Evolutionary conservation across 257 asterid genomes (phyloP), one percentile per base, ranked within the genome.

Genomic region (Penstemon barbatus): DNA sequence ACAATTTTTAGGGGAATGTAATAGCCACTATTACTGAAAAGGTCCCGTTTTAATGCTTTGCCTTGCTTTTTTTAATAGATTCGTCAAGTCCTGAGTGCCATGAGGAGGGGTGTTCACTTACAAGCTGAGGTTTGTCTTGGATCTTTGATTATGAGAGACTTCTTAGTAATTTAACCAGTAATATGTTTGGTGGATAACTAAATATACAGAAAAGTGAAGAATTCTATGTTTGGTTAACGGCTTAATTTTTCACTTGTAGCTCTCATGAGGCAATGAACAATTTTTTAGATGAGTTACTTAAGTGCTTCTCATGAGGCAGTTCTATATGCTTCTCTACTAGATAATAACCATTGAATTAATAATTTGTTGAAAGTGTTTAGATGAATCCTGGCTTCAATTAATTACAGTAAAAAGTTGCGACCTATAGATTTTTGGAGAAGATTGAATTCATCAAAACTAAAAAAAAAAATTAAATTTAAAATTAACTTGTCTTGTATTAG

Each of bases 61-160:
- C 12, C 43, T 57, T 49, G 33, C 53, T 69, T 59, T 40, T 18
- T 65, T 63, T 45, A 62, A 74, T 80, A 84, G 89, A 74, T 79
- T 51, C 86, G 84, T 63, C 82, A 81, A 18, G 78, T 78, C 68
- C 70, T 79, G 75, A 72, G 65, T 71, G 83, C 89, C 8, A 69
- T 79, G 76, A 71, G 79, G 64, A 68, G 85, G 82, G 71, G 57
- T 3, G 79, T 72, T 72, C 59, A 68, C 73, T 57, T 71, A 66
- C 75, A 46, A 61, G 65, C 77, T 4, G 81, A 85, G 86, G 89
- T 84, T 71, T 70, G 75, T 38, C 46, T 38, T 69, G 38, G 50
- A 37, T 19, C 65, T 56, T 63, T 74, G 18, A 7, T 46, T 53
- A 53, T 33, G 5, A 3, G 8, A 1, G 58, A 12, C 37, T 18